Evolutionary conservation across 2,329 filamentous ascomycete species (phyloP).

Genomic region (Neocatenulostroma microsporum): DNA sequence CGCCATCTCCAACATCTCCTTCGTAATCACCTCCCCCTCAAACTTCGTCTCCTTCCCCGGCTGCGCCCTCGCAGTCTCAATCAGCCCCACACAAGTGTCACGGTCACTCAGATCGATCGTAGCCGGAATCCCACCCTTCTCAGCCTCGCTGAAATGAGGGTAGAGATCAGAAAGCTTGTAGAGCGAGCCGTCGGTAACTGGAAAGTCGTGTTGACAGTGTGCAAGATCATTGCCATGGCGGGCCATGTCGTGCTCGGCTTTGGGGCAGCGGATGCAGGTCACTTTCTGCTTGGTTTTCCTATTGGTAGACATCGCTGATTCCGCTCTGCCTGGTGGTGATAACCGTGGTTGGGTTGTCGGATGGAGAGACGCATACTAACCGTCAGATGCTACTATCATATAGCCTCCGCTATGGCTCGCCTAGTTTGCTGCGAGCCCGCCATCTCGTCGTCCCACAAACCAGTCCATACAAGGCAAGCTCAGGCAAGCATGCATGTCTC

Average conservation of each 20-base stretch:
- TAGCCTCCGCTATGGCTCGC: too few species aligned
- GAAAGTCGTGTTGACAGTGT: not conserved
- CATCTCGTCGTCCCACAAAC: too few species aligned
- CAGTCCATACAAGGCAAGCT: too few species aligned
- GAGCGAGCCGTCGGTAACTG: not conserved
- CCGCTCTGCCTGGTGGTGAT: too few species aligned
- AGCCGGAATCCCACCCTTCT: too few species aligned
- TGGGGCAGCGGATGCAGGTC: conserved; percentile 2
- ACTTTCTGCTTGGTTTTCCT: not conserved
- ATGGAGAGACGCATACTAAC: too few species aligned
- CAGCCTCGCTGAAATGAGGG: not conserved
- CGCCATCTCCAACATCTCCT: conserved; percentile 2
- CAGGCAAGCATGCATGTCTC: too few species aligned
- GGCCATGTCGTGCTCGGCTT: not conserved
- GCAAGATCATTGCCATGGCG: not conserved
- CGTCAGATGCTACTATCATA: too few species aligned
- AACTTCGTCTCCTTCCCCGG: not conserved
- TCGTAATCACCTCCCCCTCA: not conserved
- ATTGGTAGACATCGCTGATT: too few species aligned
- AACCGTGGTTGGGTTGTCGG: too few species aligned
- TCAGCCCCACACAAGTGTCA: not conserved
- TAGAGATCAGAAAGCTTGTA: not conserved
- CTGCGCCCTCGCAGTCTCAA: not conserved
- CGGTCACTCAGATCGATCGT: too few species aligned
- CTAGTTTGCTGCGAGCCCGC: too few species aligned